Percentiles rank a stretch among this genome's conserved stretches.
These are phyloP conservation scores for Talaromyces piceae DNA, from an alignment of 2,329 filamentous ascomycete genomes.

Conservation along the genomic window DNA sequence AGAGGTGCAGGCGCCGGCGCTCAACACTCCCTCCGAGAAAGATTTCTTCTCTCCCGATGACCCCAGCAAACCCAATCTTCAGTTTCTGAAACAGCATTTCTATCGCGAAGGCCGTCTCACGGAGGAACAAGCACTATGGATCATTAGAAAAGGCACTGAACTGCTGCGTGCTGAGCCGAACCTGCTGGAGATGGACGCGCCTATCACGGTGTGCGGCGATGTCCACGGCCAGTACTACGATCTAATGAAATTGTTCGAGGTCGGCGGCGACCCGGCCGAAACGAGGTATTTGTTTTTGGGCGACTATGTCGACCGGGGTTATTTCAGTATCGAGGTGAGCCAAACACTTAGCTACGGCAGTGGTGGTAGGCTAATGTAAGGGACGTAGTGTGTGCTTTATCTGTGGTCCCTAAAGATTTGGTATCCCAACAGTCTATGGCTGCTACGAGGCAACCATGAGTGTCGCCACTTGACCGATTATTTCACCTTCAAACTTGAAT, in stretches of 20 bases:
- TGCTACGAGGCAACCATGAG: constrained; percentile 96
- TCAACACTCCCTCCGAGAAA: constrained; percentile 84
- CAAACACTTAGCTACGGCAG: too few species aligned
- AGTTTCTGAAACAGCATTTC: constrained; percentile 96
- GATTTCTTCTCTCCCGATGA: constrained; percentile 89
- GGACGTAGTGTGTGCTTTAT: constrained; percentile 74
- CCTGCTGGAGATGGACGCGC: constrained; percentile 96
- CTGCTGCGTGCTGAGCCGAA: constrained; percentile 86
- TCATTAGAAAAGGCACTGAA: constrained; percentile 80
- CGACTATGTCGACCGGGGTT: constrained; percentile 96
- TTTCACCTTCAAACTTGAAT: constrained; percentile 99
- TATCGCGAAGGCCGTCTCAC: constrained; percentile 95
- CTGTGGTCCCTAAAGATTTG: constrained; percentile 98
- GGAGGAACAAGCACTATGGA: constrained; percentile 95
- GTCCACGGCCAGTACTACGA: constrained; percentile 99
- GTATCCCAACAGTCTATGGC: constrained; percentile 95
- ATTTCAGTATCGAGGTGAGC: constrained; percentile 88
- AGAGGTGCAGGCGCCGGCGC: constrained; percentile 98
- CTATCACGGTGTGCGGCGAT: constrained; percentile 96
- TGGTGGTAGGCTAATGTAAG: constrained; percentile 21
- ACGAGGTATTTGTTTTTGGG: constrained; percentile 95
- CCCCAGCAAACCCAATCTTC: constrained; percentile 79
- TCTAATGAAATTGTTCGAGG: constrained; percentile 98
- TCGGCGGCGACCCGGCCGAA: constrained; percentile 92
- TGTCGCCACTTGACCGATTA: constrained; percentile 98